Evolutionary conservation across 1,139 yeast species (phyloP), one percentile per base, ranked within the genome.

Genomic region (Spencermartinsiella ligniputridi): DNA sequence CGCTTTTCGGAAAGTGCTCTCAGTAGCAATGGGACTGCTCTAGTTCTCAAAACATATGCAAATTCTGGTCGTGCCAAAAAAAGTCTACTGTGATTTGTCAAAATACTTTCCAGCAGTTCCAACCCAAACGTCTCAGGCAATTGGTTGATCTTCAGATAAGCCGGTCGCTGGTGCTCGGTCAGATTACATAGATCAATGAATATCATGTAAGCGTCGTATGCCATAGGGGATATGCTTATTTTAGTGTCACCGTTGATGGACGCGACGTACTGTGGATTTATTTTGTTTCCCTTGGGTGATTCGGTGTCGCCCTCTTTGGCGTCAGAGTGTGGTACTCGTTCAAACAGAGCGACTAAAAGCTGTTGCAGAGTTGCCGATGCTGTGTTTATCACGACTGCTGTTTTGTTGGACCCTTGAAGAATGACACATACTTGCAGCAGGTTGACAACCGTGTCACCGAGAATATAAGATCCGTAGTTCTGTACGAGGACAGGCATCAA

Each of bases 281-380:
- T 47, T 3, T 65, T 64, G 40, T 63, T 62, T 2, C 56, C 53
- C 17, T 56, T 56, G 3, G 54, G 60, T 1, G 51, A 44, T 11
- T 43, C 52, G 11, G 43, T 43, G 30, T 58, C 60, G 40, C 72
- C 75, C 41, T 70, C 74, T 2, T 64, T 68, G 13, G 60, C 63
- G 13, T 27, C 32, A 27, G 15, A 8, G 15, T 11, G 15, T 9
- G 32, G 13, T 2, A 79, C 75, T 46, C 81, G 76, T 48, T 89
- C 97, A 61, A 82, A 90, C 0, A 88, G 75, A 32, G 83, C 78
- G 34, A 83, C 78, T 41, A 89, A 76, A 38, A 92, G 67, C 61
- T 92, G 97, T 53, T 89, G 95, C 39, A 89, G 74, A 1, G 97
- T 88, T 1, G 97, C 98, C 39, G 88, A 80, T 0, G 97, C 97